Conservation (phyloP, 768 basidiomycete genomes). For the Suillus discolor region DNA sequence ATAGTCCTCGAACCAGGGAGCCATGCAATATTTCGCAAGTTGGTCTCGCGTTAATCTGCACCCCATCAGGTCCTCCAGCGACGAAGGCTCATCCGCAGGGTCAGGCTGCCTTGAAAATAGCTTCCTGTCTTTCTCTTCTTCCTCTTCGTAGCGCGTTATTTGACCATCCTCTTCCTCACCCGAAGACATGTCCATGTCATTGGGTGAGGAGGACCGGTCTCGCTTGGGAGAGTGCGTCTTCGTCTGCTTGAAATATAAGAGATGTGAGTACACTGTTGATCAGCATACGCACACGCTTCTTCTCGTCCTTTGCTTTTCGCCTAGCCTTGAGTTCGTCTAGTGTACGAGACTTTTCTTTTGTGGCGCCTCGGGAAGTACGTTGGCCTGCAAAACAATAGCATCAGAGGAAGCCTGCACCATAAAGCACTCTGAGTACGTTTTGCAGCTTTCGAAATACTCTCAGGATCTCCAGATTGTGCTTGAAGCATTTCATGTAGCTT, state of each 20-base stretch:
- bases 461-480: constrained; percentile 58
- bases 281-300: constrained; percentile 64
- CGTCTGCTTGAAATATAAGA: constrained; percentile 39
- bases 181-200: constrained; percentile 86
- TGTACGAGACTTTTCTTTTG: constrained; percentile 78
- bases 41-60: constrained; percentile 68
- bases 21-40: constrained; percentile 69
- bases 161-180: constrained; percentile 78
- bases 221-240: constrained; percentile 60
- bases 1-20: constrained; percentile 87
- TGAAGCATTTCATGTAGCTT: constrained; percentile 75
- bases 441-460: constrained; percentile 69
- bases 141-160: constrained; percentile 71
- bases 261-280: constrained; percentile 8
- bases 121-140: constrained; percentile 65
- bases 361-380: constrained; percentile 70
- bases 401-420: constrained; percentile 12
- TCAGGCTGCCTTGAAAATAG: constrained; percentile 46
- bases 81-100: constrained; percentile 49
- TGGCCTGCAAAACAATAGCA: constrained; percentile 51
- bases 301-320: constrained; percentile 88
- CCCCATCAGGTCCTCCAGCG: constrained; percentile 57
- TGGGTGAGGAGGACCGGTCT: constrained; percentile 77
- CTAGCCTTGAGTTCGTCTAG: constrained; percentile 85
- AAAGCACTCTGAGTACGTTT: constrained; percentile 58